Conservation (phyloP, 2,329 filamentous ascomycete species). For the Fusarium zealandicum region DNA sequence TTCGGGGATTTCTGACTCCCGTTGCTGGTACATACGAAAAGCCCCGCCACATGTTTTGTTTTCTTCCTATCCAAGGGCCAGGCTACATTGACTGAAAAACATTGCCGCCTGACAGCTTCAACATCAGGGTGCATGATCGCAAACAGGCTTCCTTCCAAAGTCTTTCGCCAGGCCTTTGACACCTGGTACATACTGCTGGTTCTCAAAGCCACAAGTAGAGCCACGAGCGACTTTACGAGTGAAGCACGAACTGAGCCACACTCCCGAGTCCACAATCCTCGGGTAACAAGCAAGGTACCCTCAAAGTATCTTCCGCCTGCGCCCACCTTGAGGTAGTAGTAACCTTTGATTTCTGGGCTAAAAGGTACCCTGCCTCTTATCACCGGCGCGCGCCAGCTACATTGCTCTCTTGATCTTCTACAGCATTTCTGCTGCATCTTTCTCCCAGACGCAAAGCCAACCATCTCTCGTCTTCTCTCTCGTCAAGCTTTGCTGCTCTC, state of each 20-base stretch:
- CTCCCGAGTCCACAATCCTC: background rate
- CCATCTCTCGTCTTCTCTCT: constrained; percentile 3
- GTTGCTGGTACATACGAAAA: constrained; percentile 30
- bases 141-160: background rate
- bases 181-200: background rate
- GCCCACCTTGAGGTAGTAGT: constrained; percentile 1
- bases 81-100: background rate
- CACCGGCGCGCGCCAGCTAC: constrained; percentile 7
- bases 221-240: constrained; percentile 7
- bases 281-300: constrained; percentile 23
- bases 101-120: background rate
- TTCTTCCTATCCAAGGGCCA: constrained; percentile 15
- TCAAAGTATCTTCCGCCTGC: constrained; percentile 12
- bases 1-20: constrained; percentile 15
- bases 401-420: background rate
- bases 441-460: background rate
- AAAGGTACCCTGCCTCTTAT: constrained; percentile 12
- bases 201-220: background rate
- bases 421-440: constrained; percentile 4
- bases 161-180: background rate
- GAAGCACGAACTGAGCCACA: constrained; percentile 40
- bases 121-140: background rate
- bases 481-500: constrained; percentile 11
- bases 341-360: constrained; percentile 12
- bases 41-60: constrained; percentile 38